Conservation (phyloP, 495 filamentous ascomycete genomes). For the Lophiostoma macrostomum region DNA sequence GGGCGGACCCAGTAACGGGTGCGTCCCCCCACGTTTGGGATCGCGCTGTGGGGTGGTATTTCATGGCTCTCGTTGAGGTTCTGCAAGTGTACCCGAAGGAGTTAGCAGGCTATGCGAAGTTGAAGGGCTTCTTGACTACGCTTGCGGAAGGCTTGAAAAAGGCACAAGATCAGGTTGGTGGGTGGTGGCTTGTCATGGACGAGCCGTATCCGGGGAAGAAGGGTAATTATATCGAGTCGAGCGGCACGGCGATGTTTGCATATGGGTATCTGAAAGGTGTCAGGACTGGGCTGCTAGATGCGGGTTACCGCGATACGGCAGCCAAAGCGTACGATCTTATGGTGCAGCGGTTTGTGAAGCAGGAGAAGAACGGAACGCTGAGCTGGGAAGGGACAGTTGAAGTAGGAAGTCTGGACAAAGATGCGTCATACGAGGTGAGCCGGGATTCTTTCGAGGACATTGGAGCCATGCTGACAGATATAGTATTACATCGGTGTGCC, state of each 20-base stretch:
- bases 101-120: conserved; percentile 37
- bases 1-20: conserved; percentile 56
- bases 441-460: neutral
- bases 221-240: conserved; percentile 62
- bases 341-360: conserved; percentile 28
- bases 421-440: conserved; percentile 28
- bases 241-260: conserved; percentile 58
- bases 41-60: conserved; percentile 59
- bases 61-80: conserved; percentile 56
- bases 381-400: conserved; percentile 30
- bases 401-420: conserved; percentile 27
- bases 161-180: conserved; percentile 49
- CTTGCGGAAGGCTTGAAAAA: conserved; percentile 45
- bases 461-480: neutral
- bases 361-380: conserved; percentile 27
- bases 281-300: conserved; percentile 42
- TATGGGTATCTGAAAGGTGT: conserved; percentile 55
- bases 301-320: conserved; percentile 17
- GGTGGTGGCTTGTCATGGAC: conserved; percentile 63
- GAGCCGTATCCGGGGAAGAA: conserved; percentile 41
- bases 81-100: conserved; percentile 48
- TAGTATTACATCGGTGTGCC: conserved; percentile 31
- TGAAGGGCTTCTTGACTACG: conserved; percentile 43
- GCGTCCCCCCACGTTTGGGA: conserved; percentile 56
- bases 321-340: conserved; percentile 29